phyloP scores from a whole-genome alignment of 345 rosid species.

The Salix arbutifolia region DNA sequence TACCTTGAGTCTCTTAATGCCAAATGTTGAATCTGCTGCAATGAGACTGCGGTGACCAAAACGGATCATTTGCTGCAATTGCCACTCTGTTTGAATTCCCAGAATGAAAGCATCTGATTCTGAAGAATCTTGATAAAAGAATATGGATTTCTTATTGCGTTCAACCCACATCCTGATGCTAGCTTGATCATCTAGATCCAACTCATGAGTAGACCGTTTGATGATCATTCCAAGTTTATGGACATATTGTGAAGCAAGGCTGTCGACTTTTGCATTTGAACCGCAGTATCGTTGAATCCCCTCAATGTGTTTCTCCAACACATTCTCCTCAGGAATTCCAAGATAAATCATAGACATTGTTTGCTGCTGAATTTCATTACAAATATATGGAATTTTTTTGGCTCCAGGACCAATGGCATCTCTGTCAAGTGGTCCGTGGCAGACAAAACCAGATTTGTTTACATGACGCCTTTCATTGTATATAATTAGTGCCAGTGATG shows the following conservation, averaged over 20 bases:
- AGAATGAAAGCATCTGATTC: constrained; percentile 70
- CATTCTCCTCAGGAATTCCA: constrained; percentile 90
- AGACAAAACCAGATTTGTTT: constrained; percentile 76
- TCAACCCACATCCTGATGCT: constrained; percentile 87
- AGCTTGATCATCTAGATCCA: constrained; percentile 89
- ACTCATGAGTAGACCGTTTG: constrained; percentile 76
- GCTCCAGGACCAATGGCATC: constrained; percentile 98
- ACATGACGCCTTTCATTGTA: constrained; percentile 81
- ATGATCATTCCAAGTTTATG: constrained; percentile 92
- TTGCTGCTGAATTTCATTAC: constrained; percentile 77
- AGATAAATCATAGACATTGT: constrained; percentile 95
- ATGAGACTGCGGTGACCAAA: constrained; percentile 81
- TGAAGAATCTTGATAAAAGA: constrained; percentile 78
- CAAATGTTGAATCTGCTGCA: constrained; percentile 85
- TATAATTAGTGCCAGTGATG: constrained; percentile 67
- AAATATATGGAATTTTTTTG: constrained; percentile 80
- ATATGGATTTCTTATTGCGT: constrained; percentile 79
- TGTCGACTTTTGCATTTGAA: constrained; percentile 55
- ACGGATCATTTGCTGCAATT: constrained; percentile 80
- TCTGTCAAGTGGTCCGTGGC: constrained; percentile 92
- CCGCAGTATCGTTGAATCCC: constrained; percentile 87
- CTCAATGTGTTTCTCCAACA: constrained; percentile 89
- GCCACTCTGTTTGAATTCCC: constrained; percentile 96
- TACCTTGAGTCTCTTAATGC: constrained; percentile 91
- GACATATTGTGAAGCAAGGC: constrained; percentile 84